Evolutionary conservation across 495 filamentous ascomycete species (phyloP).

Genomic region (Penicillium verhagenii): DNA sequence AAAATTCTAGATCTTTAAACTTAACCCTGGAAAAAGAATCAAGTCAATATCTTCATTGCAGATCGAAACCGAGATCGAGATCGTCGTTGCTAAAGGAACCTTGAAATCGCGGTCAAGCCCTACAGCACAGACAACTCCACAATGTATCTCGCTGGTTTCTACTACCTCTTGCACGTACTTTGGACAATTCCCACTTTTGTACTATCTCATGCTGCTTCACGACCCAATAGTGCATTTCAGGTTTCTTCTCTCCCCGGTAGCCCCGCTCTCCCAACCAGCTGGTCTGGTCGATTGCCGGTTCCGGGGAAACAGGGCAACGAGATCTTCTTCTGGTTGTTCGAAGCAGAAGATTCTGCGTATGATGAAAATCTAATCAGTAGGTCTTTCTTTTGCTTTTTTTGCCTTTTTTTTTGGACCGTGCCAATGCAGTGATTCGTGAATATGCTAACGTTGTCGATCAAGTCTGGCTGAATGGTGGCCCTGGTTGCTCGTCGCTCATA

Average conservation of each 20-base stretch:
- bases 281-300: constrained; percentile 41
- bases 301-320: constrained; percentile 32
- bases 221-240: constrained; percentile 21
- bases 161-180: constrained; percentile 21
- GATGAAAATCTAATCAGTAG: constrained; percentile 41
- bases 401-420: too few relatives aligned
- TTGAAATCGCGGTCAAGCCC: not conserved
- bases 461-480: constrained; percentile 70
- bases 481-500: constrained; percentile 65
- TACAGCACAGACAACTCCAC: not conserved
- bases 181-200: constrained; percentile 14
- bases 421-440: too few relatives aligned
- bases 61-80: not conserved
- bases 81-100: too few relatives aligned
- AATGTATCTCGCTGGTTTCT: constrained; percentile 22
- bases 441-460: not conserved
- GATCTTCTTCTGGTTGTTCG: constrained; percentile 45
- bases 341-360: constrained; percentile 29
- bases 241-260: constrained; percentile 31
- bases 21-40: not conserved
- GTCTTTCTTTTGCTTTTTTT: too few relatives aligned
- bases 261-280: constrained; percentile 34
- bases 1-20: not conserved
- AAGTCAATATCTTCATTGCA: not conserved
- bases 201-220: constrained; percentile 1